Evolutionary conservation across 805 yeast species (phyloP).

Genomic region (Cyberlindnera maritima): DNA sequence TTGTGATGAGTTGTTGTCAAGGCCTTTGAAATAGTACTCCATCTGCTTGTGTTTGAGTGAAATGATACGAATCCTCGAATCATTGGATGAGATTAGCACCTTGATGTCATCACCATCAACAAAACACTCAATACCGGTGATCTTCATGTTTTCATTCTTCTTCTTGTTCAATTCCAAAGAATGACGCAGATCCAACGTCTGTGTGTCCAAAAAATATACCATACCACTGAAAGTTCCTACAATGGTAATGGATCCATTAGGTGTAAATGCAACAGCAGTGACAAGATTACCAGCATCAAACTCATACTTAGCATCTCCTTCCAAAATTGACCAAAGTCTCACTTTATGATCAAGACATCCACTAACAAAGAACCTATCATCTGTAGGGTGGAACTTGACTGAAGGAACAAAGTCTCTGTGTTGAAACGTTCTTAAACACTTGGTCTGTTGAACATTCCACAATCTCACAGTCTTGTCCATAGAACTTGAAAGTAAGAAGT

Average conservation of each 20-base stretch:
- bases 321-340: constrained; percentile 84
- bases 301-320: constrained; percentile 58
- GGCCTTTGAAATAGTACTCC: constrained; percentile 71
- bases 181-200: constrained; percentile 50
- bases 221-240: constrained; percentile 83
- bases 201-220: constrained; percentile 57
- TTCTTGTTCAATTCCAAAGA: constrained; percentile 47
- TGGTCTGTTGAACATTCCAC: constrained; percentile 77
- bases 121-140: constrained; percentile 71
- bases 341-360: constrained; percentile 77
- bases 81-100: constrained; percentile 72
- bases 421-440: constrained; percentile 58
- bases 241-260: constrained; percentile 54
- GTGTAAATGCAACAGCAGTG: constrained; percentile 73
- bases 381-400: constrained; percentile 76
- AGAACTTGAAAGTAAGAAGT: constrained; percentile 74
- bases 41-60: constrained; percentile 52
- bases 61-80: constrained; percentile 70
- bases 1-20: constrained; percentile 66
- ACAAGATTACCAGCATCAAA: constrained; percentile 62
- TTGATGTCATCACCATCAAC: constrained; percentile 35
- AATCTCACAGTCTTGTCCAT: constrained; percentile 80
- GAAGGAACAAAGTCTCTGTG: constrained; percentile 84
- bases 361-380: constrained; percentile 81
- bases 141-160: constrained; percentile 36